These are phyloP conservation scores for Lipomyces orientalis DNA, from an alignment of 805 yeast species.

Conservation along the genomic window DNA sequence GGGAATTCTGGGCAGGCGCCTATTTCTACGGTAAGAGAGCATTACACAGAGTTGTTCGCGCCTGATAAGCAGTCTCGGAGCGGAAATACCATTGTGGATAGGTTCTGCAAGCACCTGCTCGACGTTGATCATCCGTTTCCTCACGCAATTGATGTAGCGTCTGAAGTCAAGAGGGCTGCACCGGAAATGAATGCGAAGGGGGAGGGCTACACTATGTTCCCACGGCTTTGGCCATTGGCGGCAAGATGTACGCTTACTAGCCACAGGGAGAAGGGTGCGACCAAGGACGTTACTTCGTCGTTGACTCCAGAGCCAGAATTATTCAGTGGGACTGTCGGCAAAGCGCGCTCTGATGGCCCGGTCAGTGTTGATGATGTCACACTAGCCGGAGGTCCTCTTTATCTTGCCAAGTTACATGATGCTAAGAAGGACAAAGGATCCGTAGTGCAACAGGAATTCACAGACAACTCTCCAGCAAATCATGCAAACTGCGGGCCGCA, in stretches of 20 bases:
- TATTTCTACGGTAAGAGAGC: not conserved
- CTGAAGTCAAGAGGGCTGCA: not conserved
- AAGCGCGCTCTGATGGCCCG: not conserved
- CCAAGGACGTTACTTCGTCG: not conserved
- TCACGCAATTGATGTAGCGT: not conserved
- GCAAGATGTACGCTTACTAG: not conserved
- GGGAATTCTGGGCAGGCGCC: not conserved
- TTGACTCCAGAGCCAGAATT: not conserved
- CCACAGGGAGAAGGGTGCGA: not conserved
- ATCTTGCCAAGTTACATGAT: not conserved
- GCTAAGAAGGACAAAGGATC: not conserved
- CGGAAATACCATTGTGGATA: not conserved
- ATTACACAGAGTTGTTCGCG: not conserved
- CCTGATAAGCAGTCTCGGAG: not conserved
- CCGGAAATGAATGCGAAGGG: not conserved
- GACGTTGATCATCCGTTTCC: not conserved
- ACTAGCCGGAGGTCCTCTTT: not conserved
- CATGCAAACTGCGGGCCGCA: not conserved
- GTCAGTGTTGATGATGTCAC: not conserved
- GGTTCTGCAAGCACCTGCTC: not conserved
- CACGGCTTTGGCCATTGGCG: not conserved
- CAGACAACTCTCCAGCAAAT: not conserved
- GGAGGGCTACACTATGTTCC: not conserved
- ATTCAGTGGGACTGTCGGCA: not conserved
- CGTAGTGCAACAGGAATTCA: not conserved